phyloP scores from a whole-genome alignment of 1,284 basidiomycete species.

The Austropuccinia psidii region DNA sequence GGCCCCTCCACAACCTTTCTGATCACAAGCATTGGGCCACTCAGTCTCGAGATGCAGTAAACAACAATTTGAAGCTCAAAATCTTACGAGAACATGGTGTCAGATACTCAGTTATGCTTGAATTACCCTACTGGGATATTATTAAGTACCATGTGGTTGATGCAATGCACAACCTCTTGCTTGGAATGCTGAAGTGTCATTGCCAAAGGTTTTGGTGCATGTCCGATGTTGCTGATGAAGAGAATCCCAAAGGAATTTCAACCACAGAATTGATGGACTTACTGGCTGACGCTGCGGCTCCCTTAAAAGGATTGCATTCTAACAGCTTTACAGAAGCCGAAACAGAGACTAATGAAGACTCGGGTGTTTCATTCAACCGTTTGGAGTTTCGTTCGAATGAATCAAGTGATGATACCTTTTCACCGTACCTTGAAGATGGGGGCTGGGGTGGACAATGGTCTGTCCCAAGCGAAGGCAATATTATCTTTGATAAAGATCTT shows the following conservation, averaged over 20 bases:
- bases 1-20: not conserved
- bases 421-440: not conserved
- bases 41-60: not conserved
- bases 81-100: conserved; percentile 10
- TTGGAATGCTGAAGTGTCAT: conserved; percentile 13
- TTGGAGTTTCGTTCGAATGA: too few relatives aligned
- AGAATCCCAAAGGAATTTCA: not conserved
- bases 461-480: not conserved
- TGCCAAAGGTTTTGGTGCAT: conserved; percentile 20
- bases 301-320: too few relatives aligned
- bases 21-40: conserved; percentile 7
- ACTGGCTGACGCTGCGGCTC: not conserved
- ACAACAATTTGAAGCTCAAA: not conserved
- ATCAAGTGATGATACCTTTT: not conserved
- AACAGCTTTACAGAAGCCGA: too few relatives aligned
- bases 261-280: not conserved
- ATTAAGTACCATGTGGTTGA: conserved; percentile 30
- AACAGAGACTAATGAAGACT: too few relatives aligned
- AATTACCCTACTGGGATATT: conserved; percentile 25
- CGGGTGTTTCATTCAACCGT: too few relatives aligned
- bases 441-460: not conserved
- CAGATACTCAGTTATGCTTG: conserved; percentile 20
- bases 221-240: conserved; percentile 15
- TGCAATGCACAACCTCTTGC: conserved; percentile 21
- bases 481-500: not conserved